Conservation (phyloP, 192 early-diverging fungal species). For the Mortierella claussenii region DNA sequence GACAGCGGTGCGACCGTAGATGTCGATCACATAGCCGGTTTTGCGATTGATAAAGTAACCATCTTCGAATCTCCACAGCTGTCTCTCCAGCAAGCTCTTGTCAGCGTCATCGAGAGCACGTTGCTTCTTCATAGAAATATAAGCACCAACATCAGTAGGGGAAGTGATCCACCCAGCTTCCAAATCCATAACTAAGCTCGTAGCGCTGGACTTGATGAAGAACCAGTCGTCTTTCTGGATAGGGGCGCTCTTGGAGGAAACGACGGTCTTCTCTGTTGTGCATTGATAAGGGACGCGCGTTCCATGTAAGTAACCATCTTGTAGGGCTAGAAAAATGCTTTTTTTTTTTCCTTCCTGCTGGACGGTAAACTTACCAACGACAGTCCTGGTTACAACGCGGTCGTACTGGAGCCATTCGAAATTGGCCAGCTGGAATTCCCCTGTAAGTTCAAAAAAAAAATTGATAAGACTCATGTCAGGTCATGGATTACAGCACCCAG, state of each 20-base stretch:
- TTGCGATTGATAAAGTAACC: constrained; percentile 52
- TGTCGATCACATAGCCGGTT: constrained; percentile 43
- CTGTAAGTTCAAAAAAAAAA: neutral
- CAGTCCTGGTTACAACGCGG: constrained; percentile 18
- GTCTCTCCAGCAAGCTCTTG: constrained; percentile 30
- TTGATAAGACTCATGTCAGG: neutral
- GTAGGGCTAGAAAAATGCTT: no score
- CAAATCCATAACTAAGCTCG: constrained; percentile 46
- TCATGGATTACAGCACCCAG: no score
- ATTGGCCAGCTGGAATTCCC: constrained; percentile 34
- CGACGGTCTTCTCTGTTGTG: neutral
- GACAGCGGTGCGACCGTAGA: constrained; percentile 47
- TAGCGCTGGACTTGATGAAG: constrained; percentile 41
- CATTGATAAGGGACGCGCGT: neutral
- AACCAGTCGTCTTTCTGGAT: constrained; percentile 47
- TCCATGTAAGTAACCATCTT: no score
- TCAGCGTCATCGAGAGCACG: constrained; percentile 39
- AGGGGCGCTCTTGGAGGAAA: constrained; percentile 15
- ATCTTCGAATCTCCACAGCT: constrained; percentile 48
- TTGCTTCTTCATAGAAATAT: constrained; percentile 54
- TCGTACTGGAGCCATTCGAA: constrained; percentile 28
- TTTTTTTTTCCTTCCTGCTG: no score
- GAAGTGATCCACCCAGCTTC: constrained; percentile 52
- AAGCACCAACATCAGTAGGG: constrained; percentile 45
- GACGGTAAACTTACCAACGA: no score